Base-by-base conservation (phyloP, 75 land plant species). In the Sequoia sempervirens region DNA sequence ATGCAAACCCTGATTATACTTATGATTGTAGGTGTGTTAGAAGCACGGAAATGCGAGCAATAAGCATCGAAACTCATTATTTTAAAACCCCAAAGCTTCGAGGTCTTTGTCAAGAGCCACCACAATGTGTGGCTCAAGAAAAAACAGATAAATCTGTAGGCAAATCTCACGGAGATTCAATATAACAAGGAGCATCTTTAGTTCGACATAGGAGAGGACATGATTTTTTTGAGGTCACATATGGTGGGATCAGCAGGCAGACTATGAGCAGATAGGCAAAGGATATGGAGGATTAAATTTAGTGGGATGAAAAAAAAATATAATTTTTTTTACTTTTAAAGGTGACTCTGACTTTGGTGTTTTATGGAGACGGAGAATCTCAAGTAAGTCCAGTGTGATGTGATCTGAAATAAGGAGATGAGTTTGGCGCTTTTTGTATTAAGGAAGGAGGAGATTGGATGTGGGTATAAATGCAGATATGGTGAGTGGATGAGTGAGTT, bases 401-500 rank as follows among this genome's bases (percentile, higher is more conserved):
- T 64, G n/a, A 23, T 20, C 23, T 64, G 68, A n/a, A 68, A 20
- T 18, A 56, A 56, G 66, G 26, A 70, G 73, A 70, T 32, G 73
- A 32, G 36, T 30, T 70, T 28, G 73, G 12, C 10, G 3, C n/a
- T 64, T 64, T 64, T 26, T 5, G 7, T 64, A 64, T 64, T 50
- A 13, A 50, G 53, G 53, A 6, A 61, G 8, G 73, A 32, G 32
- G 73, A 10, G 73, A 69, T 30, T 69, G 72, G 72, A 18, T 58
- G 23, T 23, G 73, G 36, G 36, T 11, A 32, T 70, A 32, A 70
- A 70, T 70, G 66, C 36, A 70, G 73, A 32, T 70, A 70, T 32
- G 73, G 73, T 13, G 73, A 70, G 73, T 28, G 32, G 73, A 70
- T 70, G 32, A 68, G 28, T 68, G 72, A n/a, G 72, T 68, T 68